Evolutionary conservation across 257 asterid species (phyloP).

Genomic region (Nicotiana noctiflora): DNA sequence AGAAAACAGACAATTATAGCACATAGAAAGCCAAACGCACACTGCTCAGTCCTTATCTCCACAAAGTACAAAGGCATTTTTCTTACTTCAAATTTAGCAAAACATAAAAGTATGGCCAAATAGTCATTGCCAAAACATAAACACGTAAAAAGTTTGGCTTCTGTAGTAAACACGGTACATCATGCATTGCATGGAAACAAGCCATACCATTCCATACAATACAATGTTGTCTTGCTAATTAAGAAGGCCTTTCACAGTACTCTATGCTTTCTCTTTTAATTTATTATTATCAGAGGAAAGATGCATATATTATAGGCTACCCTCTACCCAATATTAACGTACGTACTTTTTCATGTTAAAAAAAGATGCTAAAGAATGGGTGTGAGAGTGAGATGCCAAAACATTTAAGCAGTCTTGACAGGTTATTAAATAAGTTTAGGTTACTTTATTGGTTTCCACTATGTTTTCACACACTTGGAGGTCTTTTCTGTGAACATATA

Average conservation of each 20-base stretch:
- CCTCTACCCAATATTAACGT: slow-evolving; percentile 1
- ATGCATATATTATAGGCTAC: neutral
- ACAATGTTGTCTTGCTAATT: neutral
- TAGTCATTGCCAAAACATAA: slow-evolving; percentile 1
- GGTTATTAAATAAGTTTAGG: neutral
- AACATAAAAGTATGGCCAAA: slow-evolving; percentile 21
- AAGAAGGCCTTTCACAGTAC: neutral
- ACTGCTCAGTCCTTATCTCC: slow-evolving; percentile 3
- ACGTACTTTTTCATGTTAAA: neutral
- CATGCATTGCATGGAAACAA: slow-evolving; percentile 17
- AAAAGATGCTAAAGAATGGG: neutral
- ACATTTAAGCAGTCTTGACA: neutral
- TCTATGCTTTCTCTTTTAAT: neutral
- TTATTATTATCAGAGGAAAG: neutral
- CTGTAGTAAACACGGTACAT: slow-evolving; percentile 2
- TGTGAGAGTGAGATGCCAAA: slow-evolving; percentile 10
- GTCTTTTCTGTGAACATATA: neutral
- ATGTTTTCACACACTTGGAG: slow-evolving; percentile 12
- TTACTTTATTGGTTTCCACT: slow-evolving; percentile 11
- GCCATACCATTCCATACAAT: slow-evolving; percentile 8
- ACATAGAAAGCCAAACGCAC: slow-evolving; percentile 21
- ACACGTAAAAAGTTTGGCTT: neutral
- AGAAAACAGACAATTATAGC: slow-evolving; percentile 22
- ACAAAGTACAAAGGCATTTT: slow-evolving; percentile 2
- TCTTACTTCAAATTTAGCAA: neutral